Conservation (phyloP, 208 protist species). For the Leishmania major region DNA sequence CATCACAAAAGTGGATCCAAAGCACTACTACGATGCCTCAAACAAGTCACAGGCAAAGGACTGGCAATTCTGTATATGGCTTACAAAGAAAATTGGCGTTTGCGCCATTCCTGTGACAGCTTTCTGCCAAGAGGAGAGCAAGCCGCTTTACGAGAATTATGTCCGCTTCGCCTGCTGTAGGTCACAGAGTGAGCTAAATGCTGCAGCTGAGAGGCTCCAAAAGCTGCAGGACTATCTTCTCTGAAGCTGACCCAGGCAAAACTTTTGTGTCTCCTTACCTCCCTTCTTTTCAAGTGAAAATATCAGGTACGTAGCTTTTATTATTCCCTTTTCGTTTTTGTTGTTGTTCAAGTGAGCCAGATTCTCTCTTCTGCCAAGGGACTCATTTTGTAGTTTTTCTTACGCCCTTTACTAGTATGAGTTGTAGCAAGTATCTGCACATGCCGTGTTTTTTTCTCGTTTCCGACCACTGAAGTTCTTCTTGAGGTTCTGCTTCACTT, state of each 20-base stretch:
- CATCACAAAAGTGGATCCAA: slow-evolving; percentile 67
- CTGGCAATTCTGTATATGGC: slow-evolving; percentile 90
- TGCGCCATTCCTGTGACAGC: slow-evolving; percentile 84
- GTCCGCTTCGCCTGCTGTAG: slow-evolving; percentile 92
- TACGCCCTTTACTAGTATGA: background rate
- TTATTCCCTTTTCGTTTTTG: background rate
- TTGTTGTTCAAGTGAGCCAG: background rate
- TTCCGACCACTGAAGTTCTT: background rate
- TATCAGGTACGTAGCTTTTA: background rate
- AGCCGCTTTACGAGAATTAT: slow-evolving; percentile 62
- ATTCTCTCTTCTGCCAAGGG: background rate
- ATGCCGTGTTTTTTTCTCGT: background rate
- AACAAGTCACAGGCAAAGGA: slow-evolving; percentile 62
- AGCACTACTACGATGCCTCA: slow-evolving; percentile 63
- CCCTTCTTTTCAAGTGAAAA: background rate
- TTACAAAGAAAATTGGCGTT: slow-evolving; percentile 85
- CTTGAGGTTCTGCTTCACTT: background rate
- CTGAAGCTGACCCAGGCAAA: background rate
- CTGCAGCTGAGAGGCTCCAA: slow-evolving; percentile 53
- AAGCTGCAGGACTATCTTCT: slow-evolving; percentile 51
- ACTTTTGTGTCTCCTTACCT: background rate
- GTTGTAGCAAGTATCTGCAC: background rate
- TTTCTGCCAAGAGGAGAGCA: slow-evolving; percentile 68
- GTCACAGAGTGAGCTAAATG: slow-evolving; percentile 55
- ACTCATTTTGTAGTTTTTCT: background rate